A percentile compares a stretch with the other conserved stretches of the same genome.
Conservation (phyloP, 768 basidiomycete genomes). For the Suillus luteus region DNA sequence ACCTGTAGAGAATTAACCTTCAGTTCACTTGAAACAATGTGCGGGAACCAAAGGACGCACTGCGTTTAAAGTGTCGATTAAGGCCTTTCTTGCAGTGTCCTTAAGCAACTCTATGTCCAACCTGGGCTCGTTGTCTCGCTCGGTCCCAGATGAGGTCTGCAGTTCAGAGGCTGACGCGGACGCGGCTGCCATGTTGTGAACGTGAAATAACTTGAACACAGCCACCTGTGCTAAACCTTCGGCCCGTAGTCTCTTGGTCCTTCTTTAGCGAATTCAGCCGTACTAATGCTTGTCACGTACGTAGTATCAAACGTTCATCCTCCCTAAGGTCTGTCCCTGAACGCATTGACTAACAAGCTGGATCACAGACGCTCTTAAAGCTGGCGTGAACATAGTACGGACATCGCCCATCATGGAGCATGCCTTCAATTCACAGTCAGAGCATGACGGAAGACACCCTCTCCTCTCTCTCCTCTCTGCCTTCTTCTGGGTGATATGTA, state of each 20-base stretch:
- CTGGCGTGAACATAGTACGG: not conserved
- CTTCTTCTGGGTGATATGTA: slow-evolving; percentile 82
- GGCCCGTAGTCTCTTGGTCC: not conserved
- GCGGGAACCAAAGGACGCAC: slow-evolving; percentile 37
- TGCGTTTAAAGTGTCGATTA: slow-evolving; percentile 85
- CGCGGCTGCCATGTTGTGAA: slow-evolving; percentile 26
- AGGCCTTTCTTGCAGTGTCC: slow-evolving; percentile 76
- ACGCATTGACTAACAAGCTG: slow-evolving; percentile 1
- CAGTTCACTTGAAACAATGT: not conserved
- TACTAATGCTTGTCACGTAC: not conserved
- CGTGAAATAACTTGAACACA: slow-evolving; percentile 24
- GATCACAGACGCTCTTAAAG: not conserved
- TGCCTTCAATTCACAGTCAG: slow-evolving; percentile 14
- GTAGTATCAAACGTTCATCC: slow-evolving; percentile 9
- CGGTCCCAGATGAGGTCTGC: slow-evolving; percentile 34
- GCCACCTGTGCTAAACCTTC: slow-evolving; percentile 23
- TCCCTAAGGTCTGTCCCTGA: not conserved
- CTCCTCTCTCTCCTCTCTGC: slow-evolving; percentile 77
- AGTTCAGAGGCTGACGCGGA: slow-evolving; percentile 38
- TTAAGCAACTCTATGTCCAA: slow-evolving; percentile 68
- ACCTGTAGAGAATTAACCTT: slow-evolving; percentile 47
- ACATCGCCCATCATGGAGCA: slow-evolving; percentile 28
- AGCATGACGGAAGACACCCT: slow-evolving; percentile 57
- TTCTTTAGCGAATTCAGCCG: slow-evolving; percentile 12
- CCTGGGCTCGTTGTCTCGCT: slow-evolving; percentile 38